These are phyloP conservation scores for Paecilomyces formosus DNA, from an alignment of 2,329 filamentous ascomycete genomes.

Conservation along the genomic window DNA sequence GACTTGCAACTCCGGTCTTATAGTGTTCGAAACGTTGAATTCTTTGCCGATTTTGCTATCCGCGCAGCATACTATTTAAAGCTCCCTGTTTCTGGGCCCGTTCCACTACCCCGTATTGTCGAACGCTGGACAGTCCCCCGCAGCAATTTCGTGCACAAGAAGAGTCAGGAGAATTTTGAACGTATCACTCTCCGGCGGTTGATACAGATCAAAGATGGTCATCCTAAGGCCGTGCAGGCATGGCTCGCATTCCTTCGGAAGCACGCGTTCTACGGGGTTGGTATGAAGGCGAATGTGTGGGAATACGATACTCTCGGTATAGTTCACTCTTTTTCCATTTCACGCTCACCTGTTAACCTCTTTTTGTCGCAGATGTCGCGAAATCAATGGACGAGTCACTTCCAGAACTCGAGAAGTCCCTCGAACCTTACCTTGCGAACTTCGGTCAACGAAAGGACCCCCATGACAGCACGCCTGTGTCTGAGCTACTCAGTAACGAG, in stretches of 20 bases:
- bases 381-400: slow-evolving; percentile 32
- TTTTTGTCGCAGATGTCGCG: slow-evolving; percentile 26
- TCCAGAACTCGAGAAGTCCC: slow-evolving; percentile 29
- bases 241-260: slow-evolving; percentile 92
- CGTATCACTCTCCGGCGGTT: slow-evolving; percentile 75
- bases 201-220: slow-evolving; percentile 87
- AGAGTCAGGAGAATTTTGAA: slow-evolving; percentile 96
- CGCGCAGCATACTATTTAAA: slow-evolving; percentile 91
- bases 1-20: slow-evolving; percentile 91
- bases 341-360: slow-evolving; percentile 6
- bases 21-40: slow-evolving; percentile 80
- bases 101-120: slow-evolving; percentile 75
- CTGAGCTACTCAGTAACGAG: slow-evolving; percentile 29
- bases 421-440: slow-evolving; percentile 32
- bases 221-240: slow-evolving; percentile 78
- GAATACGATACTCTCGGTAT: slow-evolving; percentile 70
- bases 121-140: slow-evolving; percentile 93
- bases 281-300: slow-evolving; percentile 98
- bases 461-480: slow-evolving; percentile 19
- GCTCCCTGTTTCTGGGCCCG: slow-evolving; percentile 75
- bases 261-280: slow-evolving; percentile 90
- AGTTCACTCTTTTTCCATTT: slow-evolving; percentile 9
- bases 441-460: slow-evolving; percentile 33
- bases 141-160: slow-evolving; percentile 91
- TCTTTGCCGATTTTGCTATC: slow-evolving; percentile 90